phyloP scores from a whole-genome alignment of 129 eudicot species.

The Tagetes erecta region DNA sequence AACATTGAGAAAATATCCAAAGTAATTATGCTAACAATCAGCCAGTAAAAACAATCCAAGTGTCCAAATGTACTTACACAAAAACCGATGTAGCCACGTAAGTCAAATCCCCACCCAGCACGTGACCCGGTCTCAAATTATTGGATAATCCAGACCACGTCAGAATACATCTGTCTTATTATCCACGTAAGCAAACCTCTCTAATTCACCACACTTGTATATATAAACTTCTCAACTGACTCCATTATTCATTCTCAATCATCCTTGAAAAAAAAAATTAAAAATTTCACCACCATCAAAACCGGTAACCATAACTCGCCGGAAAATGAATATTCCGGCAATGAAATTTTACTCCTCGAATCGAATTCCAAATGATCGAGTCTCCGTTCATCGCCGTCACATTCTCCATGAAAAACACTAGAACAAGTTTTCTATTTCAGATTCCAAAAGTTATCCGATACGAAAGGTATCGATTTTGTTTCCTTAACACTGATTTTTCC shows the following conservation, averaged over 20 bases:
- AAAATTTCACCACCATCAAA: constrained; percentile 6
- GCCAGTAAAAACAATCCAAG: constrained; percentile 23
- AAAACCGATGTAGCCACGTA: constrained; percentile 24
- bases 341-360: constrained; percentile 3
- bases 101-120: constrained; percentile 27
- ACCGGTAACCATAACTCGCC: constrained; percentile 38
- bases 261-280: background rate
- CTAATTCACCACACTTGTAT: constrained; percentile 27
- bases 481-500: constrained; percentile 17
- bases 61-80: constrained; percentile 24
- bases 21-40: constrained; percentile 26
- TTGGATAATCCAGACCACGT: constrained; percentile 44
- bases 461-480: constrained; percentile 27
- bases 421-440: constrained; percentile 12
- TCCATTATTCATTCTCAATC: constrained; percentile 28
- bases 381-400: constrained; percentile 61
- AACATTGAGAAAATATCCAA: background rate
- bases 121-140: constrained; percentile 43
- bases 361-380: constrained; percentile 21
- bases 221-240: constrained; percentile 43
- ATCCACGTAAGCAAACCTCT: constrained; percentile 39
- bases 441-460: constrained; percentile 18
- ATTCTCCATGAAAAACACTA: constrained; percentile 53
- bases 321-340: constrained; percentile 71
- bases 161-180: constrained; percentile 40